Base-by-base conservation (phyloP, 108 stramenopile genomes). In the Nannochloropsis gaditana region DNA sequence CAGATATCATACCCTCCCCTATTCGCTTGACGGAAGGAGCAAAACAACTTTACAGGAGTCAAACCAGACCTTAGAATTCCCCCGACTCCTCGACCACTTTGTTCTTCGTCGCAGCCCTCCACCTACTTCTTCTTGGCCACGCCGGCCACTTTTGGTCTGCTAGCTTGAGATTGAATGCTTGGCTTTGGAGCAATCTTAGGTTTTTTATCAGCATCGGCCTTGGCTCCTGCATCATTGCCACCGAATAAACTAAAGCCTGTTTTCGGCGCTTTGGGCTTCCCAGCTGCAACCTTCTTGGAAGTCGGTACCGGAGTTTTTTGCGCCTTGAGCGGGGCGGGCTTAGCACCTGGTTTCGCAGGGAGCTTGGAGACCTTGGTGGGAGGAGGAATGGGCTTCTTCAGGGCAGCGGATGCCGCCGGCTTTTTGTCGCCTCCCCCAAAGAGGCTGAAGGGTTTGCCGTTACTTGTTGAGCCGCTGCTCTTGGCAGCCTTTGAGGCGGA, bases 51-150 rank as follows among this genome's bases (percentile, higher is more conserved):
- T 31, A 31, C 31, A 1, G 31, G 31, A 31, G 31, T 31, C 1
- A 31, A 31, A 31, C 31, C 31, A 31, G 31, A 31, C 31, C 31
- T 31, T 31, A 31, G 31, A 31, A 31, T 31, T 8, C 59, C 59
- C n/a, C 59, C n/a, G n/a, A 15, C 3, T 73, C 59, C 8, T 73
- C 15, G 15, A 50, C 59, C 59, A 6, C 59, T n/a, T 73, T n/a
- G 0, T 73, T n/a, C 59, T 73, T n/a, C 8, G n/a, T n/a, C 31
- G 31, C 31, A 31, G 31, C 31, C 31, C 59, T 73, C 8, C 59
- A 5, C 59, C 59, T 73, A 73, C 59, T 73, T 73, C 59, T 73
- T 73, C 59, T 73, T 73, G 59, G 5, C 59, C 59, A 73, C n/a
- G 5, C 59, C 59, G 19, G 59, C n/a, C 3, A 73, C 59, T n/a